Base-by-base conservation (phyloP, 228 moss, liverwort and hornwort species). In the Sphagnum fallax region DNA sequence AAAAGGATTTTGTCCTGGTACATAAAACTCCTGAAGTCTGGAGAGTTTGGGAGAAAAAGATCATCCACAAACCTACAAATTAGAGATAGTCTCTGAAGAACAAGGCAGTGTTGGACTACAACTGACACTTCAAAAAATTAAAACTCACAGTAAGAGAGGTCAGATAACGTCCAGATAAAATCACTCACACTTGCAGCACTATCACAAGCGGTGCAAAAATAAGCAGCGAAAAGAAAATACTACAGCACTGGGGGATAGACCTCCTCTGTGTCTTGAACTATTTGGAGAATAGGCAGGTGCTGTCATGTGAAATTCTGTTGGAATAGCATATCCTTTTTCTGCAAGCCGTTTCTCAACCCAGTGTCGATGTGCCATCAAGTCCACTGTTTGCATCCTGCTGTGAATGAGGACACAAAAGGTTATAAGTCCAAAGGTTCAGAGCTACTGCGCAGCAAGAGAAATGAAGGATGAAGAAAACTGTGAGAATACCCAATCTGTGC, bases 271-370 rank as follows among this genome's bases (percentile, higher is more conserved):
- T 61, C 60, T 73, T 53, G 83, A 79, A 69, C 73, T 70, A 74
- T 68, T 79, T 65, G 75, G 67, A 72, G 91, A 68, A 47, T 88
- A 77, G 14, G 93, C 78, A 48, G 81, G 76, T 3, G 78, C 87
- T 62, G 91, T 91, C 60, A 80, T 75, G 51, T 64, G 69, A 63
- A 97, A 93, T 32, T 73, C 74, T 10, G 61, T 80, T 47, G 83
- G 77, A 64, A 75, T 70, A 74, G 69, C 51, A 5, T 77, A 74
- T 67, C 83, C 90, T 72, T 71, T 82, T 70, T 80, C 80, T 70
- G 67, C 60, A 62, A 93, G 52, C 64, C 80, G 83, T 15, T 78
- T 82, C 72, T 74, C 73, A 67, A 97, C 91, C 93, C 93, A 97
- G 18, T 77, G 76, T 64, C 87, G 83, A 32, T 93, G 88, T 68